Percentiles rank a stretch among this genome's conserved stretches.
phyloP scores from a whole-genome alignment of 2,329 filamentous ascomycete genomes.

The Curvularia lunata region DNA sequence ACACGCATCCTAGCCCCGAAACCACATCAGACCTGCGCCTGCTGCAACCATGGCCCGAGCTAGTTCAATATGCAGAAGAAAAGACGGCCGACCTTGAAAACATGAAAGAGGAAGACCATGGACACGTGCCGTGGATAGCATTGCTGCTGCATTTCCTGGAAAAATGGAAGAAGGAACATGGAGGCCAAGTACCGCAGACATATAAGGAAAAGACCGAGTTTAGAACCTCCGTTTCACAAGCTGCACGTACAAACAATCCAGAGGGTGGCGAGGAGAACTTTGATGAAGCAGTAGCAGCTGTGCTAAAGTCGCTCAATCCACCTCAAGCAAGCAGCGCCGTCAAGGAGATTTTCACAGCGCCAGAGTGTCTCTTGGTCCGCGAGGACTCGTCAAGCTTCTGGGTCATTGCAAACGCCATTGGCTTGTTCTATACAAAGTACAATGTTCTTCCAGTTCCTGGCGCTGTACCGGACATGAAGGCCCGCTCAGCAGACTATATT shows the following conservation, averaged over 20 bases:
- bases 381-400: constrained; percentile 73
- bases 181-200: constrained; percentile 70
- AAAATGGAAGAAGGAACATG: constrained; percentile 75
- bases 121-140: constrained; percentile 86
- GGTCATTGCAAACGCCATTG: constrained; percentile 82
- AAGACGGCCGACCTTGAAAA: constrained; percentile 73
- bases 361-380: constrained; percentile 60
- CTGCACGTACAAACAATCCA: constrained; percentile 72
- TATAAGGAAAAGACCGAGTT: constrained; percentile 91
- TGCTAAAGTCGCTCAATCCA: constrained; percentile 81
- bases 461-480: constrained; percentile 96
- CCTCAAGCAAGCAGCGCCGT: constrained; percentile 72
- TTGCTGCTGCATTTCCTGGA: constrained; percentile 83
- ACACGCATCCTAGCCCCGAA: constrained; percentile 91
- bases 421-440: constrained; percentile 76
- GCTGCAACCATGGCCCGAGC: constrained; percentile 83
- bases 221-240: constrained; percentile 69
- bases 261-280: constrained; percentile 97
- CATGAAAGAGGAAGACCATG: constrained; percentile 81
- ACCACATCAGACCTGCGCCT: constrained; percentile 85
- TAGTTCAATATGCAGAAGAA: constrained; percentile 69
- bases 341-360: constrained; percentile 78
- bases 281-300: constrained; percentile 85
- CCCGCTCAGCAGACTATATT: constrained; percentile 87
- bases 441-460: constrained; percentile 81